Evolutionary conservation across 169 alveolate species (phyloP), one percentile per base, ranked within the genome.

Genomic region (Miamiensis avidus): DNA sequence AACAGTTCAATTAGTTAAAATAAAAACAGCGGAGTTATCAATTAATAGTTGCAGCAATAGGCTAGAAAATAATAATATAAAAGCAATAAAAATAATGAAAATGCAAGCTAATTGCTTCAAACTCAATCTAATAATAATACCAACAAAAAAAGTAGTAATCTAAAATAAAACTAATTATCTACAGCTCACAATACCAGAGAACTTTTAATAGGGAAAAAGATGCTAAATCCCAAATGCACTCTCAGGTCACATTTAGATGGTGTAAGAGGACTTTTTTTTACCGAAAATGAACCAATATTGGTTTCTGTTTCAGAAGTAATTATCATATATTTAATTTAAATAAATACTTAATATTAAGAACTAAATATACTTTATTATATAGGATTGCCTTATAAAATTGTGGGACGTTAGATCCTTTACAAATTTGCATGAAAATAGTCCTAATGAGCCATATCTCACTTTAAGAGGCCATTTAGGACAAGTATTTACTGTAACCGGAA

Each of bases 221-320:
- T 85, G 29, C 64, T 77, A 75, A 65, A 64, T 32, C 89, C 89
- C 28, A 77, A 77, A 69, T 28, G 75, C 30, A 73, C 85, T 4
- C 65, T 85, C 26, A 84, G 86, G 27, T 79, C 90, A 15, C 93
- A 89, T 74, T 34, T 89, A n/a, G 93, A 89, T 69, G 90, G 90
- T 29, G 90, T 89, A 20, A 75, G 93, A 76, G 87, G 88, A n/a
- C 30, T 89, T 0, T 30, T 74, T 28, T 89, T 89, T 76, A 31
- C 82, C 16, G 74, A 31, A 1, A 31, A 29, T 34, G 73, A 82
- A 29, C 75, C 86, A 28, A 34, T 78, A 20, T 49, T 89, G 0
- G 93, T 83, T 0, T 75, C 87, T 4, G 90, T 82, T 49, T 64
- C 84, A 32, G 93, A 89, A 76, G 82, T 77, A 77, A 77, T 25